Evolutionary conservation across 805 yeast species (phyloP), one percentile per base, ranked within the genome.

Genomic region (Debaryomyces prosopidis): DNA sequence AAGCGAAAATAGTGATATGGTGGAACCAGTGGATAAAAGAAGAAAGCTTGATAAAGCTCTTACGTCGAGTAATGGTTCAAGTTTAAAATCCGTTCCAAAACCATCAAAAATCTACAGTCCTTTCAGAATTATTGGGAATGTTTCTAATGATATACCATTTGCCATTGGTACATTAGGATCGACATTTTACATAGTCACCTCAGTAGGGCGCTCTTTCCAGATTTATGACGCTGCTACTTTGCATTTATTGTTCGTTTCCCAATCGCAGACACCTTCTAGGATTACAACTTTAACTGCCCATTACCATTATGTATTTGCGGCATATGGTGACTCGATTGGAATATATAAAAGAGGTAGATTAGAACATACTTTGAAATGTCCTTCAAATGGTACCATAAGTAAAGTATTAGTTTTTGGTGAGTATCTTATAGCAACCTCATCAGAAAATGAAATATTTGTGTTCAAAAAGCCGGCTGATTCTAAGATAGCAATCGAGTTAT

Each of bases 221-320:
- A 89, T 94, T 23, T 94, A 87, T 59, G 99, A 94, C 69, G 96
- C 87, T 57, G 82, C 92, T 27, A 89, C 87, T 5, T 71, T 92
- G 50, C 94, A 88, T 54, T 71, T 92, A 50, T 69, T 92, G 17
- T 92, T 94, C 66, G 95, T 92, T 10, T 88, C 96, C 0, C 87
- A 82, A 52, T 79, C 77, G 16, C 92, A 87, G 62, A 85, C 96
- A 0, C 77, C 84, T 0, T 60, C 80, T 6, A 78, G 80, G 46
- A 90, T 92, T 52, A 81, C 85, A 19, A 79, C 85, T 17, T 69
- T 92, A 38, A 75, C 85, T 16, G 84, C 97, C 1, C 95, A 89
- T 65, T 82, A 81, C 73, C 97, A 92, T 58, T 78, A 84, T 60
- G 89, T 89, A 2, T 92, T 75, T 62, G 96, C 88, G 27, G 85